Evolutionary conservation across 768 basidiomycete species (phyloP).

Genomic region (Coprinellus micaceus): DNA sequence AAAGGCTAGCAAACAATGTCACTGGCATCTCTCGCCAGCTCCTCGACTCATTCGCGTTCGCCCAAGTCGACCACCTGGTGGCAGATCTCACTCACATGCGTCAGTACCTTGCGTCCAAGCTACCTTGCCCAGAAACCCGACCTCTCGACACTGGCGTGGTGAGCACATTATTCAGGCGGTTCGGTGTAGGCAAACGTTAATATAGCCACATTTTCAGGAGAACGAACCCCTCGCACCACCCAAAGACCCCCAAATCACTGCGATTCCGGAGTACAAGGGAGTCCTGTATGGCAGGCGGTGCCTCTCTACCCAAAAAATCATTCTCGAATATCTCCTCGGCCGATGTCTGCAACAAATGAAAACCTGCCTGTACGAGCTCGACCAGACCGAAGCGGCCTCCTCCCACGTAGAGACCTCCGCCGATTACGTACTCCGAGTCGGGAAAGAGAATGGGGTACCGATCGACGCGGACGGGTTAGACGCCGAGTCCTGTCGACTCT

Average conservation of each 20-base stretch:
- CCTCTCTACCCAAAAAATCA: constrained; percentile 5
- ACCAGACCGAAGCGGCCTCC: constrained; percentile 1
- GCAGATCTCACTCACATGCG: constrained; percentile 11
- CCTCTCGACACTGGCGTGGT: not conserved
- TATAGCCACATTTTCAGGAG: not conserved
- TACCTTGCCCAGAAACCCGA: not conserved
- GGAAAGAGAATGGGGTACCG: not conserved
- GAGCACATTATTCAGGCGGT: not conserved
- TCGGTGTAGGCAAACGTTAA: not conserved
- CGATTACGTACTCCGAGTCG: constrained; percentile 4
- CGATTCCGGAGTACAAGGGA: constrained; percentile 9
- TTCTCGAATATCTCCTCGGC: constrained; percentile 11
- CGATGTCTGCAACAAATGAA: constrained; percentile 9
- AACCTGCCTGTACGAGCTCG: constrained; percentile 4
- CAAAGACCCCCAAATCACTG: not conserved
- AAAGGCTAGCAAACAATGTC: constrained; percentile 3
- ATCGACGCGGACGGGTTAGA: constrained; percentile 3
- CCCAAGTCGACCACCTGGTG: constrained; percentile 8
- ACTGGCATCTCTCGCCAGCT: constrained; percentile 9
- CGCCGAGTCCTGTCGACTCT: constrained; percentile 1
- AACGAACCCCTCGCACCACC: not conserved
- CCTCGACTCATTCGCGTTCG: constrained; percentile 11
- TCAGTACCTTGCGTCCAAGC: constrained; percentile 2
- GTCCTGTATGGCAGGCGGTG: constrained; percentile 6
- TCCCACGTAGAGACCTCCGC: constrained; percentile 1